Evolutionary conservation across 2,329 filamentous ascomycete species (phyloP).

Genomic region (Pestalotiopsis sp.): DNA sequence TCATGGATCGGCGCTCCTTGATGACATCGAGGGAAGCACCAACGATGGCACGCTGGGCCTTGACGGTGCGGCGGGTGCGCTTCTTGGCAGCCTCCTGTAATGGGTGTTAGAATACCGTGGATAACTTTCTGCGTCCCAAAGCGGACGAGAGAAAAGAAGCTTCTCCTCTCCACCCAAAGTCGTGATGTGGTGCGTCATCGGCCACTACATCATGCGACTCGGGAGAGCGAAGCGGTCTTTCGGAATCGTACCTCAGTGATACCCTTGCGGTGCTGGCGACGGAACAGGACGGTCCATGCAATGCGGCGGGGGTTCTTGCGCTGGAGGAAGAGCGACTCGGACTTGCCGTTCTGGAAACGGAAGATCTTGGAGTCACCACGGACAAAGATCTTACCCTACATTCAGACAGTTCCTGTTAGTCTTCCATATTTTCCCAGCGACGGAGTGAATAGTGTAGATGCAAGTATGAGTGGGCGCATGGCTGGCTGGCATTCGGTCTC

Average conservation of each 20-base stretch:
- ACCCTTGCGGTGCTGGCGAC: slow-evolving; percentile 99
- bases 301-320: slow-evolving; percentile 99
- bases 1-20: slow-evolving; percentile 95
- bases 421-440: neutral
- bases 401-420: slow-evolving; percentile 24
- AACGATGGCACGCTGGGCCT: slow-evolving; percentile 98
- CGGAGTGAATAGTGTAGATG: neutral
- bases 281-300: slow-evolving; percentile 97
- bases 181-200: neutral
- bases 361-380: slow-evolving; percentile 99
- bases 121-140: neutral
- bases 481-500: neutral
- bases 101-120: slow-evolving; percentile 38
- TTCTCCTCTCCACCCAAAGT: neutral
- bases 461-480: neutral
- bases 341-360: slow-evolving; percentile 99
- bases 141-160: neutral
- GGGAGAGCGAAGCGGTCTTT: neutral
- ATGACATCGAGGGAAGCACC: slow-evolving; percentile 99
- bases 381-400: slow-evolving; percentile 98
- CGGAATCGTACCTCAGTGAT: slow-evolving; percentile 86
- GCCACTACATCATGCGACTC: neutral
- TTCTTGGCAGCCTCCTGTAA: slow-evolving; percentile 99
- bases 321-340: slow-evolving; percentile 99
- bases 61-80: slow-evolving; percentile 96